Base-by-base conservation (phyloP, 164 flowering plant species). In the Santalum album region DNA sequence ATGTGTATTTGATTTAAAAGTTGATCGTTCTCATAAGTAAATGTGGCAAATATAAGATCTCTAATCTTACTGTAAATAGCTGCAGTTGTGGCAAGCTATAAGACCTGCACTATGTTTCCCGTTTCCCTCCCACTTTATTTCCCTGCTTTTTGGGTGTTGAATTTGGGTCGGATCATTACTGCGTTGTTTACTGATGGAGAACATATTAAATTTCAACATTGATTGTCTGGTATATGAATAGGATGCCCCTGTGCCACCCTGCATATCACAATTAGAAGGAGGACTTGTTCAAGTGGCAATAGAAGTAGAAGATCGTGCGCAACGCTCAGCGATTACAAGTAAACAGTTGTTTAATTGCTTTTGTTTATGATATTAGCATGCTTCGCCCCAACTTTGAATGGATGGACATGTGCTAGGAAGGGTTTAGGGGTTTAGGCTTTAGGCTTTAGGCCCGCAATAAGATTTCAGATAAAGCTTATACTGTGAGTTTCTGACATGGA, bases 161-260 rank as follows among this genome's bases (percentile, higher is more conserved):
- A n/a, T n/a, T 43, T n/a, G 46, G 16, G 9, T 14, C 11, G n/a
- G n/a, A n/a, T n/a, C n/a, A n/a, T n/a, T n/a, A n/a, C n/a, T n/a
- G n/a, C n/a, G n/a, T n/a, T n/a, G n/a, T n/a, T n/a, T n/a, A n/a
- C n/a, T n/a, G n/a, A n/a, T n/a, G n/a, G n/a, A n/a, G n/a, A n/a
- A n/a, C n/a, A n/a, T n/a, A n/a, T n/a, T n/a, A n/a, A n/a, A n/a
- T n/a, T n/a, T n/a, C 36, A 1, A 32, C 7, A 7, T 12, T 32
- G 1, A 6, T 16, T 38, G 55, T 38, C 32, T 48, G 27, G 25
- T 34, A 14, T 51, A 18, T 59, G 12, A n/a, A n/a, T 68, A 92
- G 99, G 99, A 92, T 82, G 96, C 99, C 65, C 97, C 99, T 60
- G 86, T 92, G 19, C 99, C 99, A 25, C 99, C 99, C 44, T 92